Percentiles rank a stretch among this genome's conserved stretches.
These are phyloP conservation scores for Ophiorrhiza pumila DNA, from an alignment of 257 asterid species.

Conservation along the genomic window DNA sequence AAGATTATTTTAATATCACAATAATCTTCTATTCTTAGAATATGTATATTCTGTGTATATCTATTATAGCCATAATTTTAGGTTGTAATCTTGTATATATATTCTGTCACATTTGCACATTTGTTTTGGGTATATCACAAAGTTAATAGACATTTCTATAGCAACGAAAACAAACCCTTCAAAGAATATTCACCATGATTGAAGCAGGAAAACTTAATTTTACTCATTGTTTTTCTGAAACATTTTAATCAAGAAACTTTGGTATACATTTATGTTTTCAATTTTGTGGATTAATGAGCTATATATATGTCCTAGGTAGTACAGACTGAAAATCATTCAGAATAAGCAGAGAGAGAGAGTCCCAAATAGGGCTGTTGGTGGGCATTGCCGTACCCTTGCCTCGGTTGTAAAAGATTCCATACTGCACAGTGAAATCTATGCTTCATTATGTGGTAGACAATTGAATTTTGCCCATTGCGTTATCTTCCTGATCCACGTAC, in stretches of 20 bases:
- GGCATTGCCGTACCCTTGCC: constrained; percentile 4
- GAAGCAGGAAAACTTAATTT: not conserved
- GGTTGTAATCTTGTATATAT: no score
- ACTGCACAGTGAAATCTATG: not conserved
- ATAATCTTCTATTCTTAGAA: no score
- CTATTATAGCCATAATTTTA: no score
- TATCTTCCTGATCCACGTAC: constrained; percentile 8
- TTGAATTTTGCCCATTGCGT: constrained; percentile 1
- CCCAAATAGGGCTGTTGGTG: constrained; percentile 7
- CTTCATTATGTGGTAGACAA: constrained; percentile 2
- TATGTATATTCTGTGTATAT: no score
- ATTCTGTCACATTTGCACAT: no score
- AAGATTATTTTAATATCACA: no score
- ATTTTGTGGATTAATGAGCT: not conserved
- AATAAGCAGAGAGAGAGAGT: not conserved
- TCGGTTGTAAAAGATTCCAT: constrained; percentile 18
- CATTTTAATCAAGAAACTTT: no score
- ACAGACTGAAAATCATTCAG: not conserved
- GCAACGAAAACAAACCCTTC: not conserved
- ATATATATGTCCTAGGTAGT: not conserved
- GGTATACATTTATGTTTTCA: no score
- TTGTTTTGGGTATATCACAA: no score
- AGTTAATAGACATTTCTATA: not conserved
- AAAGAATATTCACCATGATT: not conserved
- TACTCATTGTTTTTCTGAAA: no score